Evolutionary conservation across 1,139 yeast genomes (phyloP), one percentile per base, ranked within the genome.

Genomic region (Taphrina flavorubra): DNA sequence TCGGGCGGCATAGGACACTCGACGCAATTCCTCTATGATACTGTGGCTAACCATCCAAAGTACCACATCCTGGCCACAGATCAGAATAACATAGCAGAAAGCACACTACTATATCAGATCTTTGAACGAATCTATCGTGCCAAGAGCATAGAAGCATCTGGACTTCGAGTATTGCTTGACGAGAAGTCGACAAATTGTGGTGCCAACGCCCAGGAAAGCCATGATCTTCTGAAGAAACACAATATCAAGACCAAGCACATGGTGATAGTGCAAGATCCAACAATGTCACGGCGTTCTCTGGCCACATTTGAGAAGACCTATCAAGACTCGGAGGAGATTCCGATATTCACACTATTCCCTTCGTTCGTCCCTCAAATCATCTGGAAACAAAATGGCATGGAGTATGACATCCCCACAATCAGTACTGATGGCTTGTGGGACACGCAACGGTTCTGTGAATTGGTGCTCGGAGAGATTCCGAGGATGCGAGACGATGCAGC

Each of bases 1-100:
- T 55, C 59, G 13, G 67, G 67, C 20, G 67, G 67, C 20, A 44
- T 63, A 18, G 67, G 67, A 3, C 67, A 63, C 34, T 63, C 67
- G 20, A 63, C 67, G 4, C 46, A 18, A 13, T 44, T 36, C 11
- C 61, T 63, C 10, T 63, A 63, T 40, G 61, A 63, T 18, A 55
- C 61, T 1, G 47, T 63, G 6, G 67, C 39, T 46, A 42, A 42
- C 1, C 60, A 55, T 55, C 56, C 56, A 1, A 46, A 13, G 44
- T 63, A 63, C 40, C 25, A 16, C n/a, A 56, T 20, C 4, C 46
- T 63, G 16, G n/a, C 31, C 6, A 16, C 55, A 14, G 61, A 63
- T 36, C 16, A 36, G 20, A 18, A 39, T 16, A 39, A 55, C 20
- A 47, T 55, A 8, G 53, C 60, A 8, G 67, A 63, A 39, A 34